Evolutionary conservation across 306 rosid species (phyloP).

Genomic region (Hylodesmum podocarpum): DNA sequence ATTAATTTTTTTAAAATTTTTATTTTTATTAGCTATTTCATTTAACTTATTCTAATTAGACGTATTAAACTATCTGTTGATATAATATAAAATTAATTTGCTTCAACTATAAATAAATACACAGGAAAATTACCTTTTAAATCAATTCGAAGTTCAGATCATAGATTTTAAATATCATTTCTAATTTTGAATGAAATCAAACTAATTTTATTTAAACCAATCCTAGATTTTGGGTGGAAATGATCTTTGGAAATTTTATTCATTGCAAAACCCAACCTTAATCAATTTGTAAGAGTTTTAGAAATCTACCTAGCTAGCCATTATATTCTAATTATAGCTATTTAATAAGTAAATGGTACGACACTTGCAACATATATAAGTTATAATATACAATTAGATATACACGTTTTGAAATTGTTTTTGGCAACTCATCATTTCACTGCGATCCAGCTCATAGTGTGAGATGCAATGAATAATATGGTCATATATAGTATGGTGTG

Average conservation of each 20-base stretch:
- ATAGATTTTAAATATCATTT: neutral
- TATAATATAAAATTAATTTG: neutral
- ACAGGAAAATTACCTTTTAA: neutral
- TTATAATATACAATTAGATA: neutral
- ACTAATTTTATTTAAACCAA: neutral
- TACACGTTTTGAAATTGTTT: neutral
- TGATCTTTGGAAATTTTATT: neutral
- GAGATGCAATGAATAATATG: neutral
- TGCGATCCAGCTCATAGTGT: conserved; percentile 11
- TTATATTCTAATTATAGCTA: too few species aligned
- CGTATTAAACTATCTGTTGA: neutral
- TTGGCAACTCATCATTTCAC: neutral
- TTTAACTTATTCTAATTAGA: neutral
- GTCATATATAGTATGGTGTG: neutral
- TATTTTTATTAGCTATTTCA: neutral
- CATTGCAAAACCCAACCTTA: neutral
- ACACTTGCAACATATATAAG: neutral
- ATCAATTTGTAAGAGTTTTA: too few species aligned
- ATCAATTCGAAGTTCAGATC: neutral
- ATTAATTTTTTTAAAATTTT: too few species aligned
- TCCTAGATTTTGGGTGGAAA: neutral
- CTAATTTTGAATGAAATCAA: neutral
- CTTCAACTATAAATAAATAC: neutral
- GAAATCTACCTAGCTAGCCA: too few species aligned
- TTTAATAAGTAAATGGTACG: neutral